Evolutionary conservation across 1,284 basidiomycete species (phyloP).

Genomic region (Heimioporus punctisporus): DNA sequence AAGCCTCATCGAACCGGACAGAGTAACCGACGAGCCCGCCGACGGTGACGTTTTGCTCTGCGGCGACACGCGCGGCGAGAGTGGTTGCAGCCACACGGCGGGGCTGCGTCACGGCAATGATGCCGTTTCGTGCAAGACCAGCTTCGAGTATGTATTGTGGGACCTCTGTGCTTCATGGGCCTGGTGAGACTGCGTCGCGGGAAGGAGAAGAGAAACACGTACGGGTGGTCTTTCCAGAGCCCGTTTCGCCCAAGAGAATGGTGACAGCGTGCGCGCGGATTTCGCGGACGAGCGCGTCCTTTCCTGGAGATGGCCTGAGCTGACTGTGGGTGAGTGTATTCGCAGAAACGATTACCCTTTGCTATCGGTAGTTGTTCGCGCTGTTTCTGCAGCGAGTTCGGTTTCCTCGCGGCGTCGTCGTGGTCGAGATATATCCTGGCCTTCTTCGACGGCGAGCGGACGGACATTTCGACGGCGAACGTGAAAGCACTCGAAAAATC

Average conservation of each 20-base stretch:
- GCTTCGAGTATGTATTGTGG: slow-evolving; percentile 89
- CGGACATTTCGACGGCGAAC: slow-evolving; percentile 3
- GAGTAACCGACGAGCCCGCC: slow-evolving; percentile 90
- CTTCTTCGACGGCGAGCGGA: slow-evolving; percentile 27
- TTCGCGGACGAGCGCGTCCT: slow-evolving; percentile 73
- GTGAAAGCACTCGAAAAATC: too few relatives aligned
- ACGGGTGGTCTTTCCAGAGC: slow-evolving; percentile 98
- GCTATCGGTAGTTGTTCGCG: slow-evolving; percentile 79
- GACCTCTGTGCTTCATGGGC: slow-evolving; percentile 61
- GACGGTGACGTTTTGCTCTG: slow-evolving; percentile 75
- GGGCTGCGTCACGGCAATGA: slow-evolving; percentile 92
- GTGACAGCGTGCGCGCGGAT: slow-evolving; percentile 86
- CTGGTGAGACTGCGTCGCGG: slow-evolving; percentile 16
- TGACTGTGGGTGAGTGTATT: neutral
- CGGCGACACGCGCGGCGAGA: slow-evolving; percentile 87
- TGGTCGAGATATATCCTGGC: slow-evolving; percentile 22
- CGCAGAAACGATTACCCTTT: slow-evolving; percentile 47
- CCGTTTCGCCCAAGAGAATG: slow-evolving; percentile 95
- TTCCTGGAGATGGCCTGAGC: slow-evolving; percentile 48
- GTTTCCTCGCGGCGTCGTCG: slow-evolving; percentile 14
- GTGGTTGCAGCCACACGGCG: slow-evolving; percentile 94
- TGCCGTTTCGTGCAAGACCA: slow-evolving; percentile 60
- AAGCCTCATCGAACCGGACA: slow-evolving; percentile 93
- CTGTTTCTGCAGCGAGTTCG: slow-evolving; percentile 52
- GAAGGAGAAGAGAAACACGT: slow-evolving; percentile 28